These are phyloP conservation scores for Neurospora tetrasperma DNA, from an alignment of 495 filamentous ascomycete species.

Conservation along the genomic window DNA sequence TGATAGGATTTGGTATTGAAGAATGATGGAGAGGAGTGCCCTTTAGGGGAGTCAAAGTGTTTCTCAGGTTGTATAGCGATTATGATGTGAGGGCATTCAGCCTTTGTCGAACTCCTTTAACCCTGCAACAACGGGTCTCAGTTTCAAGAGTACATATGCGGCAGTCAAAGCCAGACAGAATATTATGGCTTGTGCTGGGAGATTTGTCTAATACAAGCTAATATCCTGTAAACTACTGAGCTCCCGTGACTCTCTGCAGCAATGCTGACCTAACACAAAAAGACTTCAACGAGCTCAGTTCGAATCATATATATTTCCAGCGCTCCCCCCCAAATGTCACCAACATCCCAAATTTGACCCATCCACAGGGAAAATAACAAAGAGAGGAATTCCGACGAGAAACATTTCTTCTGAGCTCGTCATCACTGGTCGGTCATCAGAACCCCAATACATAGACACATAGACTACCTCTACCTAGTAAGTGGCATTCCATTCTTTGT, in stretches of 20 bases:
- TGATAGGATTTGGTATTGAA: neutral
- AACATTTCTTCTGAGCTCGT: neutral
- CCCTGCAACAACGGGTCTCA: neutral
- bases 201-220: neutral
- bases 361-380: neutral
- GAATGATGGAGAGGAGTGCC: neutral
- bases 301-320: neutral
- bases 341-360: neutral
- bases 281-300: neutral
- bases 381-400: neutral
- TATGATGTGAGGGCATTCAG: neutral
- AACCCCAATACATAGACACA: neutral
- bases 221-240: neutral
- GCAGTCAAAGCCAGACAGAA: neutral
- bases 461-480: neutral
- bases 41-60: neutral
- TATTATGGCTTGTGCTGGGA: neutral
- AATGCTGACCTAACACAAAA: neutral
- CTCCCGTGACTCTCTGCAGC: neutral
- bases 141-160: neutral
- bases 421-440: neutral
- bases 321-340: neutral
- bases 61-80: neutral
- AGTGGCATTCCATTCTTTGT: neutral
- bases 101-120: neutral